Percentiles rank a stretch among this genome's conserved stretches.
phyloP scores from a whole-genome alignment of 495 filamentous ascomycete species.

The Hypoxylon rickii region DNA sequence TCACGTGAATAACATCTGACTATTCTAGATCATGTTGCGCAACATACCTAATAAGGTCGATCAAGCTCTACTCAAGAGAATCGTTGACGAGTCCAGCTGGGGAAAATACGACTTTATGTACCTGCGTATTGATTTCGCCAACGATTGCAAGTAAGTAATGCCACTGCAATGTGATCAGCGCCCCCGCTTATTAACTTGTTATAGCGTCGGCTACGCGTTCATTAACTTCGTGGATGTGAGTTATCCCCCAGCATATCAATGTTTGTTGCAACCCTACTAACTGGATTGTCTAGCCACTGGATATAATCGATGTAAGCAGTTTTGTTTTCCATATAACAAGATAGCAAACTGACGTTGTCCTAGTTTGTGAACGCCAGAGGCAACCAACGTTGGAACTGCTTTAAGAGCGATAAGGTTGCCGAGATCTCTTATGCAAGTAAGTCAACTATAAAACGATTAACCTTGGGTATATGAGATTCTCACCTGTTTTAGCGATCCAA shows the following conservation, averaged over 20 bases:
- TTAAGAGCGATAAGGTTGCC: conserved; percentile 81
- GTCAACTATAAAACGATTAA: conserved; percentile 38
- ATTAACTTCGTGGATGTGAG: conserved; percentile 89
- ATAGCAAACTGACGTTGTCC: conserved; percentile 39
- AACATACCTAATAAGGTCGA: conserved; percentile 94
- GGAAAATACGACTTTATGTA: conserved; percentile 95
- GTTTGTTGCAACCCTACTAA: conserved; percentile 34
- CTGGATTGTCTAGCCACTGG: conserved; percentile 57
- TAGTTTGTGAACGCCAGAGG: conserved; percentile 76
- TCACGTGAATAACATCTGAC: conserved; percentile 6
- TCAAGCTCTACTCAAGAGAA: conserved; percentile 75
- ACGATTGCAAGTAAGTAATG: conserved; percentile 79
- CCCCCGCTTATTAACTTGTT: conserved; percentile 36
- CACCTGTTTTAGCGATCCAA: conserved; percentile 69
- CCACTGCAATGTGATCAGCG: not conserved
- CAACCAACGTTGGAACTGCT: conserved; percentile 79
- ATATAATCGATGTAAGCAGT: conserved; percentile 69
- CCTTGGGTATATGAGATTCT: conserved; percentile 3
- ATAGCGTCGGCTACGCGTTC: conserved; percentile 95
- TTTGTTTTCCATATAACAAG: not conserved
- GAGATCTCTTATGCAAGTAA: conserved; percentile 93
- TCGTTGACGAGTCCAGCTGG: conserved; percentile 76
- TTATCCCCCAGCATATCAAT: conserved; percentile 2
- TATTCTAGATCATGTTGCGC: conserved; percentile 82
- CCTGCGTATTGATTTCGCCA: conserved; percentile 88